Base-by-base conservation (phyloP, 129 eudicot genomes). In the Saussurea involucrata region DNA sequence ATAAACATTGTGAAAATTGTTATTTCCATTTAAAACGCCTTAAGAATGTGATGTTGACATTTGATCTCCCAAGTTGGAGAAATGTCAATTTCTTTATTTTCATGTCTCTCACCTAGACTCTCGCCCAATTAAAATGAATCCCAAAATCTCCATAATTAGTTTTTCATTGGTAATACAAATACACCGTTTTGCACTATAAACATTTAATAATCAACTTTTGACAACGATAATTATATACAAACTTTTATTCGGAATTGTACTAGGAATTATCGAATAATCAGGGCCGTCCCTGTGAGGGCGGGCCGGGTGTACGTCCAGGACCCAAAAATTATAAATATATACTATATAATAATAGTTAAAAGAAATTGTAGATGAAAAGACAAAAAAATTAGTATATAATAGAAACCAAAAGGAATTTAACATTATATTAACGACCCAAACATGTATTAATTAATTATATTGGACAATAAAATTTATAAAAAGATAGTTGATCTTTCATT, bases 41-140 rank as follows among this genome's bases (percentile, higher is more conserved):
- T 63, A 17, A 78, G 37, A 79, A 63, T 28, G 53, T 79, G 83
- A 79, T 63, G 77, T 71, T 61, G 77, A 79, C 77, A 71, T 58
- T 69, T 78, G 24, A 78, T 78, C 68, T 69, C 58, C 63, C 76
- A 57, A 78, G 63, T 17, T 58, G 70, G 76, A 58, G 77, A 63
- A 24, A 49, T 63, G 83, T 79, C 83, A 24, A 8, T 77, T 55
- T 55, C 75, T 77, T 68, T 34, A 61, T 60, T 53, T 58, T 57
- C 61, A 78, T 70, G 46, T 60, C 37, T 70, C 42, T 24, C n/a
- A 33, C 21, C 46, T 21, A 53, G 9, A 53, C 61, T 78, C 69
- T 20, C 24, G 11, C 71, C 36, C 20, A 49, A 15, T n/a, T 49
- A 20, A 71, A 40, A 61, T 15, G 10, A 65, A 60, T 31, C 64